Evolutionary conservation across 2,329 filamentous ascomycete species (phyloP), one percentile per base, ranked within the genome.

Genomic region (Neocucurbitaria cava): DNA sequence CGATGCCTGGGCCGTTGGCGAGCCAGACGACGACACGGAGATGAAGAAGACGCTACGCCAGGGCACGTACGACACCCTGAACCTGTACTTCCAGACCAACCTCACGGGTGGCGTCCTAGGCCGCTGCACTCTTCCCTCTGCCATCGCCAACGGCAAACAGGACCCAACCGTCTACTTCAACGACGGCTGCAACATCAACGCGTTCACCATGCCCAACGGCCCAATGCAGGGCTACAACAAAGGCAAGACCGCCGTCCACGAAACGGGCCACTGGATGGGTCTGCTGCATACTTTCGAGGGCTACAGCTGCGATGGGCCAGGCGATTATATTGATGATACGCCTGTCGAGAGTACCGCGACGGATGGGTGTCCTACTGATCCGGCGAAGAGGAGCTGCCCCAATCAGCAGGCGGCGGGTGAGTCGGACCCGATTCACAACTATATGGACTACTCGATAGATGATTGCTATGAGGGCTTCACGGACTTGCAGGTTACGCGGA

Each of bases 31-130:
- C 59, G 66, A 79, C 42, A 81, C 82, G 55, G 61, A 52, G 11
- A 83, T 86, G 81, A 87, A 86, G 69, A 67, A 71, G 21, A 70
- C 79, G 2, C 79, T 86, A 2, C 82, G 83, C 20, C 73, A 78
- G 53, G 84, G 85, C 46, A 80, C 69, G 35, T 87, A 87, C 71
- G 58, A 64, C 35, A 79, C 80, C 1, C 77, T 86, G 31, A 87
- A 87, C 69, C 75, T 87, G 54, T 87, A 86, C 74, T 86, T 86
- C 75, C 82, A 86, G 69, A 82, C 81, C 28, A 77, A 85, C 51
- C 77, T 86, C 23, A 52, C 65, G 5, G 74, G 75, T 48, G 70
- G 69, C 45, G 71, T 85, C 3, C 76, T 87, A 2, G 84, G 84
- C 1, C 82, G 82, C 47, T 86, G 84, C 74, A 84, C 81, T 0